Base-by-base conservation (phyloP, 176 grass and related monocot genomes). In the Zizania latifolia region DNA sequence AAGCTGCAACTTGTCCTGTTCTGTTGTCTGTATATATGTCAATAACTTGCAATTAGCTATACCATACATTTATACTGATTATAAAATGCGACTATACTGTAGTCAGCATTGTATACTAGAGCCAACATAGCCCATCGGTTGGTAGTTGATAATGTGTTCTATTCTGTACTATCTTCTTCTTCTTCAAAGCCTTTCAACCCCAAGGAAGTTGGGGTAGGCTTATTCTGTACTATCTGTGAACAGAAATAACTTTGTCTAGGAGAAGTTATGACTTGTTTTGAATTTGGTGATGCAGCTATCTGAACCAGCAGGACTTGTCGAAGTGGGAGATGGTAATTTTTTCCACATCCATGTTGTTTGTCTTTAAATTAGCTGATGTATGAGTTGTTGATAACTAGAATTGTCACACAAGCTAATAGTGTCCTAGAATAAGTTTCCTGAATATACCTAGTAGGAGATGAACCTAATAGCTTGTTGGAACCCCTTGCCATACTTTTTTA, bases 301-400 rank as follows among this genome's bases (percentile, higher is more conserved):
- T 81, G 95, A 98, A 50, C 95, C 95, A 79, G 87, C 91, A 44
- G 95, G 95, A 74, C 78, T 98, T 85, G 82, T 94, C 81, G 89
- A 94, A 81, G 82, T 77, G 57, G 81, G 83, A 37, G 83, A 94
- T 16, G 74, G 91, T 98, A 92, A 74, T 45, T 85, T 78, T 24
- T 66, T 75, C 46, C 40, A 81, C 65, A 78, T 73, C 36, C 19
- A 45, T 48, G 60, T 81, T 27, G 28, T 16, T 66, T 44, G 19
- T 64, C 28, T 86, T 75, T 26, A 44, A 26, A 61, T 70, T 56
- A 46, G 40, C 19, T 6, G 48, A 62, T 2, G 26, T 14, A 35
- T 58, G 51, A 81, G 35, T 61, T 72, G 74, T 68, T 24, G 55
- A 11, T 57, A 71, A 79, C 11, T 57, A 66, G n/a, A 65, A 65